Evolutionary conservation across 2,329 filamentous ascomycete species (phyloP), one percentile per base, ranked within the genome.

Genomic region (Aspergillus sclerotialis): DNA sequence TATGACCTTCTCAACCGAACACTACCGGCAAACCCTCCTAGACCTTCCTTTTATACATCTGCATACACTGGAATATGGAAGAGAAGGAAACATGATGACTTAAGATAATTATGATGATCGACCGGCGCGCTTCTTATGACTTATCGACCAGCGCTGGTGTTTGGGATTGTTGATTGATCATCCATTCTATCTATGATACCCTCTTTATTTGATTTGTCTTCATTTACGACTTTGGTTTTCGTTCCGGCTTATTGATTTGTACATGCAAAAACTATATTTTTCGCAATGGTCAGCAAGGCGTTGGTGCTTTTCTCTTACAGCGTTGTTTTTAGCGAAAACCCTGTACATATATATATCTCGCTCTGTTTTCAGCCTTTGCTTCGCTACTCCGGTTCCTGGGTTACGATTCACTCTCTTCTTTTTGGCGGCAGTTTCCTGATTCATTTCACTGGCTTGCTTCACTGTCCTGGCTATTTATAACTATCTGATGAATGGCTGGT

Each of bases 111-210:
- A 30, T 16, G 28, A 30, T 14, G 25, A 13, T 13, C 25, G 25
- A n/a, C n/a, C 19, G 19, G 19, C 19, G 19, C 19, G 10, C 19
- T 23, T 41, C 30, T 39, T 31, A 43, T 40, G 26, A 40, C 27
- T 37, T 28, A 23, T 36, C 32, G 24, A 35, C 40, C 29, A 49
- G 48, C 43, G 44, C 43, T 47, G 46, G 44, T 46, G 49, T 50
- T 48, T 35, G 35, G 35, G 30, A 38, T 38, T 41, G 28, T 45
- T 40, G 33, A 43, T 45, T 21, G 15, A 8, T 21, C 10, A 17
- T 19, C 17, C 13, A 9, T 19, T 30, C 10, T 39, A 48, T 50
- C 41, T 45, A 45, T 53, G 53, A 58, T 57, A 58, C 55, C 55
- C 54, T 43, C 42, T 45, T 39, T 31, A 41, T 43, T 25, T 33